These are phyloP conservation scores for Coccomyxa sp. DNA, from an alignment of 139 green algal species.

Conservation along the genomic window DNA sequence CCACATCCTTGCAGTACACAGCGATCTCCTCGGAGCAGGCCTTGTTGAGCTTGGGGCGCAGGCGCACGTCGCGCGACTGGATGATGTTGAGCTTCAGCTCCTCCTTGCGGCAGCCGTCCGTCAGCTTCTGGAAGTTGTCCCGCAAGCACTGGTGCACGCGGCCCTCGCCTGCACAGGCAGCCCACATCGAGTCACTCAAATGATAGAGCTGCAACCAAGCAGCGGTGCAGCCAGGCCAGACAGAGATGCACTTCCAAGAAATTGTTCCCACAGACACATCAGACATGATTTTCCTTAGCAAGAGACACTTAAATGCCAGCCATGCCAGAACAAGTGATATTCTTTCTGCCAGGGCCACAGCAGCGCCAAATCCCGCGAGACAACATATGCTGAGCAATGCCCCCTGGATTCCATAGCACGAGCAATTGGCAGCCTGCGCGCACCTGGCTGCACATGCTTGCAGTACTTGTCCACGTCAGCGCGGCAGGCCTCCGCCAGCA, in stretches of 20 bases:
- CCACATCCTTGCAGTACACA: slow-evolving; percentile 60
- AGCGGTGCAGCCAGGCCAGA: too few species aligned
- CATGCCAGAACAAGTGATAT: too few species aligned
- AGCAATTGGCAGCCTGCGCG: background rate
- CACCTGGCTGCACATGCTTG: slow-evolving; percentile 52
- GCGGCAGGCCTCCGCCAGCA: slow-evolving; percentile 64
- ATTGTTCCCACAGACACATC: too few species aligned
- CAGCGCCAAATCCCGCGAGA: too few species aligned
- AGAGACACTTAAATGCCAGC: too few species aligned
- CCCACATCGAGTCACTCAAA: too few species aligned
- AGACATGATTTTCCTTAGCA: too few species aligned
- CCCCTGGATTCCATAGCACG: background rate
- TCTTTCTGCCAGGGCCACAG: background rate
- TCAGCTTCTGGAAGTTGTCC: slow-evolving; percentile 55
- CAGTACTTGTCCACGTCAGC: slow-evolving; percentile 69
- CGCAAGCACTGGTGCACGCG: slow-evolving; percentile 77
- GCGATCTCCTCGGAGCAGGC: slow-evolving; percentile 62
- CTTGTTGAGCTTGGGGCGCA: slow-evolving; percentile 68
- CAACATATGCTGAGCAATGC: too few species aligned
- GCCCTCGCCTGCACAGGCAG: slow-evolving; percentile 47
- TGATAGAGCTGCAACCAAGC: too few species aligned
- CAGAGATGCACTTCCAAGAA: too few species aligned
- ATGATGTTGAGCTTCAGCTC: slow-evolving; percentile 72
- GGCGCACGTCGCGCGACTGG: slow-evolving; percentile 44
- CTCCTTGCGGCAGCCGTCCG: slow-evolving; percentile 56